phyloP scores from a whole-genome alignment of 306 rosid genomes.

The Luffa aegyptiaca region DNA sequence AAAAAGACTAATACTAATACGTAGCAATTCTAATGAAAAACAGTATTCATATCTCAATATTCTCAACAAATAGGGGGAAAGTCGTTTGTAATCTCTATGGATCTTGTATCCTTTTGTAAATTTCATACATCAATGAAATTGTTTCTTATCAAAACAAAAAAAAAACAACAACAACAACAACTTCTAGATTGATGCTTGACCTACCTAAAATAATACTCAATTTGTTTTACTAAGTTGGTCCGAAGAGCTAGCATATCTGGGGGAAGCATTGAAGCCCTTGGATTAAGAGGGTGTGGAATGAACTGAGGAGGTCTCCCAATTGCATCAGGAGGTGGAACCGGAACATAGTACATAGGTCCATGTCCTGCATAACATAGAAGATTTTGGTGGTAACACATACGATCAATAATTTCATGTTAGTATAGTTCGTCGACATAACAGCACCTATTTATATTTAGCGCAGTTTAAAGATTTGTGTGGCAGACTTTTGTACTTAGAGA shows the following conservation, averaged over 20 bases:
- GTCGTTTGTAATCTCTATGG: too few species aligned
- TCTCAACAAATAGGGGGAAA: not conserved
- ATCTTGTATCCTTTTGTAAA: too few species aligned
- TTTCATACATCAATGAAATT: too few species aligned
- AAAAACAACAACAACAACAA: not conserved
- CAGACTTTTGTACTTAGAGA: not conserved
- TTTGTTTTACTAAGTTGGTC: conserved; percentile 60
- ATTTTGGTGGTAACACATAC: not conserved
- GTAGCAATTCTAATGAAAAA: not conserved
- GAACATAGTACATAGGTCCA: conserved; percentile 53
- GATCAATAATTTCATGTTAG: not conserved
- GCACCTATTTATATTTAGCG: not conserved
- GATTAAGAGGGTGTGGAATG: conserved; percentile 48
- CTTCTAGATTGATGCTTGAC: conserved; percentile 12
- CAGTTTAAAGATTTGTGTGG: not conserved
- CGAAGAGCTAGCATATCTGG: conserved; percentile 45
- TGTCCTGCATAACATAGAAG: conserved; percentile 39
- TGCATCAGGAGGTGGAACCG: conserved; percentile 54
- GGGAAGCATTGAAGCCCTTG: conserved; percentile 33
- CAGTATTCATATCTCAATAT: not conserved
- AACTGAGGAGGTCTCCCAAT: conserved; percentile 51
- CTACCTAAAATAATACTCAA: conserved; percentile 88
- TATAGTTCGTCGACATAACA: not conserved
- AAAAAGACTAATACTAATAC: not conserved
- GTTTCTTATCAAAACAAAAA: not conserved